Evolutionary conservation across 2,329 filamentous ascomycete species (phyloP).

Genomic region (Colletotrichum echinochloae): DNA sequence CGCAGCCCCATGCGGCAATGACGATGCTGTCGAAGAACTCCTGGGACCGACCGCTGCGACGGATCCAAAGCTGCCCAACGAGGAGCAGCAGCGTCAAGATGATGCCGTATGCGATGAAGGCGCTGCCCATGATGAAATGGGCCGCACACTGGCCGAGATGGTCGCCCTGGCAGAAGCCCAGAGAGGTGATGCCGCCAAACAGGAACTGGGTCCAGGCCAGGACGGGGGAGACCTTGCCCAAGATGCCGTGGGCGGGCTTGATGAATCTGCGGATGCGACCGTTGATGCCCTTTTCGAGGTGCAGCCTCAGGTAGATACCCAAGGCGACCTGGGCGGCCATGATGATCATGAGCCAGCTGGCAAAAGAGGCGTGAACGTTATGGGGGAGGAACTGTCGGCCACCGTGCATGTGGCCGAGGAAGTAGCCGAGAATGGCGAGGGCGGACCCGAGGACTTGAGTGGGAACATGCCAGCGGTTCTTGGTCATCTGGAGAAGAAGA

Average conservation of each 20-base stretch:
- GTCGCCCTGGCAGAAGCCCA: slow-evolving; percentile 93
- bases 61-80: slow-evolving; percentile 89
- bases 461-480: slow-evolving; percentile 94
- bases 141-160: slow-evolving; percentile 93
- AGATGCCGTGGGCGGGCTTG: slow-evolving; percentile 79
- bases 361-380: slow-evolving; percentile 87
- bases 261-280: slow-evolving; percentile 80
- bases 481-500: slow-evolving; percentile 73
- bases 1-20: slow-evolving; percentile 94
- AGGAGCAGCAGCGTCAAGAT: slow-evolving; percentile 87
- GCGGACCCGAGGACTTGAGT: slow-evolving; percentile 80
- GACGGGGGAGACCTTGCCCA: slow-evolving; percentile 90
- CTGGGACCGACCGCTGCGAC: slow-evolving; percentile 85
- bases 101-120: slow-evolving; percentile 95
- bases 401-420: slow-evolving; percentile 90
- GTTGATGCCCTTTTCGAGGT: slow-evolving; percentile 86
- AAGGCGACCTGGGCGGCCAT: slow-evolving; percentile 81
- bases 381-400: slow-evolving; percentile 82
- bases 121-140: slow-evolving; percentile 98
- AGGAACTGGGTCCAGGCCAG: slow-evolving; percentile 94
- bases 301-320: slow-evolving; percentile 88
- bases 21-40: slow-evolving; percentile 96
- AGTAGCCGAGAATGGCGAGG: slow-evolving; percentile 86
- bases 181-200: slow-evolving; percentile 91
- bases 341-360: slow-evolving; percentile 82